phyloP scores from a whole-genome alignment of 352 stramenopile species.

The Globisporangium nagaii region DNA sequence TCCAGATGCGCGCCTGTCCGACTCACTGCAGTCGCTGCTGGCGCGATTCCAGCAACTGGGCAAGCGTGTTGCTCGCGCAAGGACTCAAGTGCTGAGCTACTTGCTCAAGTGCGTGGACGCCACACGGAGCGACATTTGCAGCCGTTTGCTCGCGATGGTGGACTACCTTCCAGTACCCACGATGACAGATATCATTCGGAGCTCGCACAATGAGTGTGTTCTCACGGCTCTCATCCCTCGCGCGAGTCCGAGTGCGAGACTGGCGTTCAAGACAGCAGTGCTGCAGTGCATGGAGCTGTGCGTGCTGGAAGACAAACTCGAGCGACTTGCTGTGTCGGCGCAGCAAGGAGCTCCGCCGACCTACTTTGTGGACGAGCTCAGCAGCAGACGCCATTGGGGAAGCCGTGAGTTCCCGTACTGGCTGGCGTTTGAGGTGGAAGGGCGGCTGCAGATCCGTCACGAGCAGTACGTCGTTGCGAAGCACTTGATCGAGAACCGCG shows the following conservation, averaged over 20 bases:
- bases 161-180: constrained; percentile 27
- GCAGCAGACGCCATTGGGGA: constrained; percentile 32
- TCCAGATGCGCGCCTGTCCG: constrained; percentile 3
- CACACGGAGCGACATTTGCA: constrained; percentile 9
- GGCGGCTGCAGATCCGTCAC: constrained; percentile 68
- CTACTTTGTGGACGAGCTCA: neutral
- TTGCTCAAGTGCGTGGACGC: neutral
- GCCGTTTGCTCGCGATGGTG: constrained; percentile 12
- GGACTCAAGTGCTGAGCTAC: neutral
- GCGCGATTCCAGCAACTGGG: constrained; percentile 10
- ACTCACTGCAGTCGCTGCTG: neutral
- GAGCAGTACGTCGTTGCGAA: constrained; percentile 71
- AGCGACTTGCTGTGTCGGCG: constrained; percentile 22
- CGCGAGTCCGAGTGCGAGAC: no score
- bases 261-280: constrained; percentile 14
- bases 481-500: constrained; percentile 64
- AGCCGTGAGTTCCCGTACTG: constrained; percentile 58
- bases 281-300: constrained; percentile 54
- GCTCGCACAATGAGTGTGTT: no score
- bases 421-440: constrained; percentile 87
- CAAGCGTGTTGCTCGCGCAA: constrained; percentile 14
- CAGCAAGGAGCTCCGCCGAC: neutral
- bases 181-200: constrained; percentile 29
- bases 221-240: no score
- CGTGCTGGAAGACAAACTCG: constrained; percentile 71